Percentiles rank a stretch among this genome's conserved stretches.
phyloP scores from a whole-genome alignment of 2,329 filamentous ascomycete genomes.

The Macrophomina phaseolina region DNA sequence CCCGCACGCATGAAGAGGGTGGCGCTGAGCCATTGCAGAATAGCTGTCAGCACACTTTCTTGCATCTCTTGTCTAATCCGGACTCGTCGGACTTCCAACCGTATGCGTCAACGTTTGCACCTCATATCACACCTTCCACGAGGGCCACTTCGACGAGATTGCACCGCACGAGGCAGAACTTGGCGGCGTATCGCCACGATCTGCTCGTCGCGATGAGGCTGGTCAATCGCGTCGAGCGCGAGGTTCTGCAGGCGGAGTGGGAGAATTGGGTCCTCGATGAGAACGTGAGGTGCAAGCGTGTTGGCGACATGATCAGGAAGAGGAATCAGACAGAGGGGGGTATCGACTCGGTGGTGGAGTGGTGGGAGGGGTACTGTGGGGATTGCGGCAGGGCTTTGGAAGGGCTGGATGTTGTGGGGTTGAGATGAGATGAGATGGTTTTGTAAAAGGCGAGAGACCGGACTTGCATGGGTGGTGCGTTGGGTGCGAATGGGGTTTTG shows the following conservation, averaged over 20 bases:
- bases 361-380: conserved; percentile 67
- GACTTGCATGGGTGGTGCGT: neutral
- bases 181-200: conserved; percentile 87
- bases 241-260: conserved; percentile 87
- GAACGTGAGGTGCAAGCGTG: conserved; percentile 72
- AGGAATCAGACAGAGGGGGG: conserved; percentile 45
- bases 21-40: conserved; percentile 31
- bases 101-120: conserved; percentile 26
- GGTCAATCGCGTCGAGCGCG: conserved; percentile 85
- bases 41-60: conserved; percentile 45
- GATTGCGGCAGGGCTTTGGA: conserved; percentile 57
- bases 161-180: conserved; percentile 77
- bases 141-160: conserved; percentile 55
- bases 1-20: conserved; percentile 34
- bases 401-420: conserved; percentile 17
- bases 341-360: conserved; percentile 50
- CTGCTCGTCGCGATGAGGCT: conserved; percentile 88
- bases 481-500: neutral
- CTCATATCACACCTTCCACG: conserved; percentile 31
- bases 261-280: conserved; percentile 90
- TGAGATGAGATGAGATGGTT: neutral
- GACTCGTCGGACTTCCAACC: conserved; percentile 12
- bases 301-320: conserved; percentile 54
- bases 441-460: neutral
- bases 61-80: conserved; percentile 37